A percentile compares a stretch with the other conserved stretches of the same genome.
Conservation (phyloP, 352 stramenopile genomes). For the Globisporangium spiculum region DNA sequence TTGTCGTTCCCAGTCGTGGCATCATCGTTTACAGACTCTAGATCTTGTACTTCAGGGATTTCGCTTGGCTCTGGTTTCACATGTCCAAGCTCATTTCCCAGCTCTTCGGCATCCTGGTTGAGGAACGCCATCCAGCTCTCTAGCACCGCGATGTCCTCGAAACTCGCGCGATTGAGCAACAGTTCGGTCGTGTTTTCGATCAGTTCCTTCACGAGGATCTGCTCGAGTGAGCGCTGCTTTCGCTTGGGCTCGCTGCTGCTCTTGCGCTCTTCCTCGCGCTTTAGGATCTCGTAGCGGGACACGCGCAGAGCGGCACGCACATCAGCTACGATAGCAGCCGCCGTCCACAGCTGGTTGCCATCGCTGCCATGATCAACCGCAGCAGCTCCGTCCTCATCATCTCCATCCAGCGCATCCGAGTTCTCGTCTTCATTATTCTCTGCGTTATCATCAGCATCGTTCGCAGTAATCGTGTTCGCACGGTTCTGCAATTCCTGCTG, state of each 20-base stretch:
- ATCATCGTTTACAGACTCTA: background rate
- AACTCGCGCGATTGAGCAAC: constrained; percentile 44
- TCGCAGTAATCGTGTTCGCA: constrained; percentile 5
- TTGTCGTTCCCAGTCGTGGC: background rate
- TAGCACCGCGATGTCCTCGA: constrained; percentile 32
- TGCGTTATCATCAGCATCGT: constrained; percentile 15
- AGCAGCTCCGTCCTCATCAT: constrained; percentile 9
- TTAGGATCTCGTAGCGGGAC: constrained; percentile 28
- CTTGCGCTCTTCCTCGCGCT: constrained; percentile 17
- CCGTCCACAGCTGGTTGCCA: constrained; percentile 10
- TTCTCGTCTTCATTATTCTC: constrained; percentile 14
- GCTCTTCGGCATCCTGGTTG: background rate
- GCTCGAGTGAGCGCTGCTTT: constrained; percentile 30
- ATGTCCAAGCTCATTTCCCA: background rate
- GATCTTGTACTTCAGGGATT: background rate
- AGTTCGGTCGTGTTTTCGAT: constrained; percentile 68
- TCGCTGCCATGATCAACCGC: background rate
- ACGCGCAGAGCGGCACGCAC: constrained; percentile 28
- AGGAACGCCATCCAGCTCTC: constrained; percentile 46
- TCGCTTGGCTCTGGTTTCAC: constrained; percentile 9
- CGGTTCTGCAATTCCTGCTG: constrained; percentile 34
- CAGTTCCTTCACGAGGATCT: constrained; percentile 47
- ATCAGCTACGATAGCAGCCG: constrained; percentile 31
- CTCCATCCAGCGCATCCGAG: constrained; percentile 1
- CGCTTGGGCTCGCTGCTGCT: constrained; percentile 16